phyloP scores from a whole-genome alignment of 768 basidiomycete genomes.

The Pholiota microspora region DNA sequence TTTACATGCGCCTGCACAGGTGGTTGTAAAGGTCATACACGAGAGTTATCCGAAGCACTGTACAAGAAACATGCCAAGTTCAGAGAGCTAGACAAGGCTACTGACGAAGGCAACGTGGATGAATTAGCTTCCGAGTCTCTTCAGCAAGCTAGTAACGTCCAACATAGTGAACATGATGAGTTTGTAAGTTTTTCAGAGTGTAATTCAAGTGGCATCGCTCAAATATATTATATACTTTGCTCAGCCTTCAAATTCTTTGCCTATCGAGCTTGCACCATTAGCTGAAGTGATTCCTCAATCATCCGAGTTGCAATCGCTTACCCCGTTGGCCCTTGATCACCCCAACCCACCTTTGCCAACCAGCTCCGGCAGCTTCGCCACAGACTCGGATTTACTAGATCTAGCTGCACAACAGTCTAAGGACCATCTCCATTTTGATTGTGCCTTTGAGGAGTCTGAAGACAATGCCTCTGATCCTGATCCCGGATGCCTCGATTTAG shows the following conservation, averaged over 20 bases:
- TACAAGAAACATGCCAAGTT: too few relatives aligned
- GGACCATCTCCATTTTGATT: too few relatives aligned
- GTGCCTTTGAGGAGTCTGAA: too few relatives aligned
- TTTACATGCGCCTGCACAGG: too few relatives aligned
- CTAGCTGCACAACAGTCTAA: too few relatives aligned
- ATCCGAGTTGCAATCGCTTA: background rate
- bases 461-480: constrained; percentile 2
- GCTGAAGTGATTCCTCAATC: background rate
- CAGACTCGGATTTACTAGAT: background rate
- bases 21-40: too few relatives aligned
- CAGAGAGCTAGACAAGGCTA: too few relatives aligned
- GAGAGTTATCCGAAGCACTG: too few relatives aligned
- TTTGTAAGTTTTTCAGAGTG: constrained; percentile 3
- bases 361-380: constrained; percentile 2
- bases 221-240: background rate
- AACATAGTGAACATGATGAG: constrained; percentile 7
- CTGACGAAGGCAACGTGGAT: too few relatives aligned
- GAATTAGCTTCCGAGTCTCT: too few relatives aligned
- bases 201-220: background rate
- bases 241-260: constrained; percentile 5
- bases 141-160: too few relatives aligned
- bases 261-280: background rate
- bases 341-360: constrained; percentile 7
- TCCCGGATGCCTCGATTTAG: too few relatives aligned
- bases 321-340: background rate